Percentiles rank a stretch among this genome's conserved stretches.
Conservation (phyloP, 805 yeast genomes). For the Candida ficus region DNA sequence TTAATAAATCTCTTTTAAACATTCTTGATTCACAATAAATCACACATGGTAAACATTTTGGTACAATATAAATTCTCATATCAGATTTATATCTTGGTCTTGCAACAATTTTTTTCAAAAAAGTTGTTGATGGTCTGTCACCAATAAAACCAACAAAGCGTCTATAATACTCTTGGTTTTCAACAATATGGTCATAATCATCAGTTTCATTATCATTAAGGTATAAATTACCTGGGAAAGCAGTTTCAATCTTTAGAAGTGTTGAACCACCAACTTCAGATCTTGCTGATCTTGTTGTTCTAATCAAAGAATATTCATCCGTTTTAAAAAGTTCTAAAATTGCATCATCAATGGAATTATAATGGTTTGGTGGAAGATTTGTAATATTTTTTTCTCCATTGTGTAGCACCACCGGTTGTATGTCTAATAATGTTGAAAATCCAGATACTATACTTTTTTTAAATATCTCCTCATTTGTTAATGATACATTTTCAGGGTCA, state of each 20-base stretch:
- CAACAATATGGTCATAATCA: constrained; percentile 16
- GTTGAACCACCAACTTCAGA: constrained; percentile 45
- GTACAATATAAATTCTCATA: constrained; percentile 57
- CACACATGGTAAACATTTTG: constrained; percentile 33
- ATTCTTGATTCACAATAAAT: constrained; percentile 45
- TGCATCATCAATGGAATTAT: constrained; percentile 40
- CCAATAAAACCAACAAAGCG: constrained; percentile 26
- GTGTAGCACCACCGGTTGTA: constrained; percentile 15
- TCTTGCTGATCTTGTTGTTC: constrained; percentile 53
- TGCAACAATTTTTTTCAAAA: constrained; percentile 52
- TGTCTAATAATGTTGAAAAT: constrained; percentile 19
- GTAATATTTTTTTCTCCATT: too few species aligned
- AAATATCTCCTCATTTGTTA: constrained; percentile 19
- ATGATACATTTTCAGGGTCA: constrained; percentile 9
- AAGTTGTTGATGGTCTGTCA: constrained; percentile 42
- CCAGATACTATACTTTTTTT: constrained; percentile 18
- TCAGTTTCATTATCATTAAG: constrained; percentile 43
- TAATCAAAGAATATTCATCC: constrained; percentile 38
- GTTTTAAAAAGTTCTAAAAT: constrained; percentile 37
- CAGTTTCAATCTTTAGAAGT: constrained; percentile 50
- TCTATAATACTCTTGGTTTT: constrained; percentile 16
- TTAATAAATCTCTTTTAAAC: constrained; percentile 46
- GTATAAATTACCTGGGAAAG: constrained; percentile 45
- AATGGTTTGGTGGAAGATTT: constrained; percentile 26
- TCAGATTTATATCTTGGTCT: constrained; percentile 58